Conservation (phyloP, 495 filamentous ascomycete species). For the Penicillium longicatenatum region DNA sequence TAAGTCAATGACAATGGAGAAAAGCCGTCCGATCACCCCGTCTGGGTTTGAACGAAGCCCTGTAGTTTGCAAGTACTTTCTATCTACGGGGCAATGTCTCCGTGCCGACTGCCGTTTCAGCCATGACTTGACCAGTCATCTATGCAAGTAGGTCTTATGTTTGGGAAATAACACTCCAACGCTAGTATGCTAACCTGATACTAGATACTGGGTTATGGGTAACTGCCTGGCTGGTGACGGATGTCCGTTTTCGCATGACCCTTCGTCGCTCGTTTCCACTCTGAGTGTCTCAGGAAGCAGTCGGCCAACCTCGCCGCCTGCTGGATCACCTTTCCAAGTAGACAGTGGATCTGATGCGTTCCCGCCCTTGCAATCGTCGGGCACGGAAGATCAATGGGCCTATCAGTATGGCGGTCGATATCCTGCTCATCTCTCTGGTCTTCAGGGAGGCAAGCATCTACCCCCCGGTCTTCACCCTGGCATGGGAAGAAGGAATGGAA, state of each 20-base stretch:
- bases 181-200: slow-evolving; percentile 6
- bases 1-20: slow-evolving; percentile 81
- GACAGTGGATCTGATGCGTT: slow-evolving; percentile 80
- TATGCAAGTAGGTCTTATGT: slow-evolving; percentile 85
- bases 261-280: slow-evolving; percentile 71
- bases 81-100: slow-evolving; percentile 89
- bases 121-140: slow-evolving; percentile 90
- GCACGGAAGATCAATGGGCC: slow-evolving; percentile 59
- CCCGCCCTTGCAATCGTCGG: slow-evolving; percentile 66
- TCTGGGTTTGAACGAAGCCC: slow-evolving; percentile 70
- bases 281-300: slow-evolving; percentile 64
- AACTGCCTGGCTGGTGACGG: slow-evolving; percentile 93
- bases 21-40: slow-evolving; percentile 71
- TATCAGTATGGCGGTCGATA: slow-evolving; percentile 49
- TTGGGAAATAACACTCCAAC: too few relatives aligned
- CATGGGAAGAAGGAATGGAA: slow-evolving; percentile 56
- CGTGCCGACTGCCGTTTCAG: slow-evolving; percentile 96
- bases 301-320: slow-evolving; percentile 39
- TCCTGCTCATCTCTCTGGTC: slow-evolving; percentile 34
- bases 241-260: slow-evolving; percentile 98
- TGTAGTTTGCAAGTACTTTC: slow-evolving; percentile 93
- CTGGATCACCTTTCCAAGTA: slow-evolving; percentile 66
- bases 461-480: slow-evolving; percentile 35
- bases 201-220: slow-evolving; percentile 93
- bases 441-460: slow-evolving; percentile 27